A percentile compares a stretch with the other conserved stretches of the same genome.
These are phyloP conservation scores for Pythium myriotylum DNA, from an alignment of 352 stramenopile species.

Conservation along the genomic window DNA sequence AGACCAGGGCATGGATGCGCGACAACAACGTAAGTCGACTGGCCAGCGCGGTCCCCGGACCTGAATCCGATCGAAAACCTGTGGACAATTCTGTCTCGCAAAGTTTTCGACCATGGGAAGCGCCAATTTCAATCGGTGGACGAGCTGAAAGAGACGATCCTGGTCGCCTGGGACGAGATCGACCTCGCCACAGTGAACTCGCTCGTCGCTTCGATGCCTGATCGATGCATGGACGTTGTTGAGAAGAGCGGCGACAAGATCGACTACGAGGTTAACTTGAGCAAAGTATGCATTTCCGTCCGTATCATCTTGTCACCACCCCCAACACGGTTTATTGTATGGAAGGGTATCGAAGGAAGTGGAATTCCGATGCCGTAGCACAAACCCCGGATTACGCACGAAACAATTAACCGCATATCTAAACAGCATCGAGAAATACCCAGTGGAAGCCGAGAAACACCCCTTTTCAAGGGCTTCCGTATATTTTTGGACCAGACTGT, in stretches of 20 bases:
- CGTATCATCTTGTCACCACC: no score
- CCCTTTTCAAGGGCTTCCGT: no score
- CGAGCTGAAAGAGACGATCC: slow-evolving; percentile 60
- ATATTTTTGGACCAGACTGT: no score
- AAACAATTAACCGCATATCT: no score
- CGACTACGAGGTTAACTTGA: no score
- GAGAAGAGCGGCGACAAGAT: not conserved
- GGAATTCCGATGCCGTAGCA: no score
- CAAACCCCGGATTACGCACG: no score
- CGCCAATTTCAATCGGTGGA: slow-evolving; percentile 52
- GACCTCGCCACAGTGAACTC: not conserved
- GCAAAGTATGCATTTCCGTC: no score
- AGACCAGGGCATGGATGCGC: not conserved
- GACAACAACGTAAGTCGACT: not conserved
- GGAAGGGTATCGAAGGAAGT: no score
- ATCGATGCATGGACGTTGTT: not conserved
- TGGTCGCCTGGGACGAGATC: slow-evolving; percentile 46
- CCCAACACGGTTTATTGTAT: no score
- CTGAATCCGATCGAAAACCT: slow-evolving; percentile 8
- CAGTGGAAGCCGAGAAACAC: no score
- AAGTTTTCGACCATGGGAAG: not conserved
- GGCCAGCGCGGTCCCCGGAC: not conserved
- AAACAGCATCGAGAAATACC: no score
- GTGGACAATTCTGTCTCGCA: not conserved
- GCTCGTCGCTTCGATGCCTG: slow-evolving; percentile 1